These are phyloP conservation scores for Phialocephala sp. DNA, from an alignment of 2,329 filamentous ascomycete genomes.

Conservation along the genomic window DNA sequence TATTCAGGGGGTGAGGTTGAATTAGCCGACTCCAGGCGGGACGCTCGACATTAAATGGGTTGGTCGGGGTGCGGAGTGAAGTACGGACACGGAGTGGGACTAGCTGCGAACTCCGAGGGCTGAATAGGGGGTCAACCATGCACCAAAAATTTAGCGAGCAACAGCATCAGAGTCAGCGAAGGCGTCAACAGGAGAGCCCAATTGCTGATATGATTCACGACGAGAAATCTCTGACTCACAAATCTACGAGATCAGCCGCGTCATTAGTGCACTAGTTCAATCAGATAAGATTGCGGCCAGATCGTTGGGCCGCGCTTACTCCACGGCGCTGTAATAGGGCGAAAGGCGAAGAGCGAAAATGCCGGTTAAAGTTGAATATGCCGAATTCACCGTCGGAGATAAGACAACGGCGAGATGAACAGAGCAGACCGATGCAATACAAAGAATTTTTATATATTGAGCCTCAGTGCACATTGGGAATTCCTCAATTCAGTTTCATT, in stretches of 20 bases:
- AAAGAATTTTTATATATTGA: not conserved
- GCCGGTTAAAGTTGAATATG: not conserved
- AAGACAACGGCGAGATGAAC: not conserved
- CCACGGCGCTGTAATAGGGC: no score
- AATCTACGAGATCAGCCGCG: not conserved
- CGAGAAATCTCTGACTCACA: not conserved
- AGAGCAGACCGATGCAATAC: not conserved
- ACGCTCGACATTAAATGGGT: not conserved
- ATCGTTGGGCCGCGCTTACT: not conserved
- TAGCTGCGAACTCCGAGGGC: not conserved
- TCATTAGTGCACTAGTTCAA: not conserved
- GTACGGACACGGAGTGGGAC: not conserved
- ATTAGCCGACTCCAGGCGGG: conserved; percentile 6
- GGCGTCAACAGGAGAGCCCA: not conserved
- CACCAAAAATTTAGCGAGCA: not conserved
- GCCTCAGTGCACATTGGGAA: not conserved
- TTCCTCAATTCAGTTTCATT: not conserved
- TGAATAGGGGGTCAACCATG: not conserved
- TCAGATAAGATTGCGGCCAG: conserved; percentile 6
- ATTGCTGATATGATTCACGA: not conserved
- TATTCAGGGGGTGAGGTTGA: conserved; percentile 4
- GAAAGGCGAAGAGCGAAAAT: not conserved
- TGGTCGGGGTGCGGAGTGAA: not conserved
- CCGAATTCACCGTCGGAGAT: not conserved
- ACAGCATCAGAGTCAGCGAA: not conserved